Percentiles rank a stretch among this genome's conserved stretches.
phyloP scores from a whole-genome alignment of 257 asterid species.

The Solanum stenotomum region DNA sequence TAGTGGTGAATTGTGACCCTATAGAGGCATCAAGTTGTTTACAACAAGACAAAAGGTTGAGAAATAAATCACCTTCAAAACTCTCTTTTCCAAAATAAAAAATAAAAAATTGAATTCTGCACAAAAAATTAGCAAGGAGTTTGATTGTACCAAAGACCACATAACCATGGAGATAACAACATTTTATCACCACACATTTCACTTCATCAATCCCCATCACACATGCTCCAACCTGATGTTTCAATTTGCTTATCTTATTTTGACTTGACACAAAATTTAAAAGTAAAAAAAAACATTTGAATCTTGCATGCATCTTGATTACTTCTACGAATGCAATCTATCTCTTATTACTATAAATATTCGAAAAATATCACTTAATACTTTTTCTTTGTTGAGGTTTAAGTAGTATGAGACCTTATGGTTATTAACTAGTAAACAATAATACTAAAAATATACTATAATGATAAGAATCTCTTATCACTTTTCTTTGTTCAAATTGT shows the following conservation, averaged over 20 bases:
- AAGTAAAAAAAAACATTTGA: fast-evolving
- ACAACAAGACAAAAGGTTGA: background rate
- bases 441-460: no score
- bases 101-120: background rate
- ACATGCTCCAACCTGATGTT: background rate
- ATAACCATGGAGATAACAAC: background rate
- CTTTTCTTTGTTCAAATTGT: background rate
- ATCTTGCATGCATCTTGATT: no score
- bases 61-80: background rate
- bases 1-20: background rate
- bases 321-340: no score
- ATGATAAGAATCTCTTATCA: background rate
- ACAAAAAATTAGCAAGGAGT: background rate
- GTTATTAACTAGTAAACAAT: no score
- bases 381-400: background rate
- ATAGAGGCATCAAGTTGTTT: background rate
- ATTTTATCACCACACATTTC: background rate
- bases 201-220: background rate
- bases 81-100: background rate
- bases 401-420: no score
- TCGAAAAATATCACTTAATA: no score
- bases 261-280: no score
- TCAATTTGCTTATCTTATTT: no score
- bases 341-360: no score
- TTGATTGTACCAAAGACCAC: background rate